A percentile compares a stretch with the other conserved stretches of the same genome.
Conservation (phyloP, 805 yeast species). For the Kodamaea kaohsiungensis region DNA sequence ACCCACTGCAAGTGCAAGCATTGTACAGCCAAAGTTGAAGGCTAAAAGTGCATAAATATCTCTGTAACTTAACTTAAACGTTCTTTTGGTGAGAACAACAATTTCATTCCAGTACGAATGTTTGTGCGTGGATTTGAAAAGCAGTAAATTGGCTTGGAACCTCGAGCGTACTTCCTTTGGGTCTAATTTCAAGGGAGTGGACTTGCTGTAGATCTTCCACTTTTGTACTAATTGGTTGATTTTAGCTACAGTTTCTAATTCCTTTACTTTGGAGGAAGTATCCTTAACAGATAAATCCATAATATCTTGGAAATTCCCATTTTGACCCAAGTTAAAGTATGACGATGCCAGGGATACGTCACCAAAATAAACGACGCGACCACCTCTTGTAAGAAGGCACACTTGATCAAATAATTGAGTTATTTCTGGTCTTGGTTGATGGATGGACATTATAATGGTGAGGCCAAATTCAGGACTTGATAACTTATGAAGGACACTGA, state of each 20-base stretch:
- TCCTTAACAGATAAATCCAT: conserved; percentile 17
- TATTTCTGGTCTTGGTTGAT: conserved; percentile 28
- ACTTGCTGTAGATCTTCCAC: conserved; percentile 8
- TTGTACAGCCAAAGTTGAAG: conserved; percentile 38
- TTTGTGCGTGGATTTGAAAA: not conserved
- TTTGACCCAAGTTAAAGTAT: conserved; percentile 2
- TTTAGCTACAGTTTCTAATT: conserved; percentile 7
- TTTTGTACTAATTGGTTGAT: conserved; percentile 13
- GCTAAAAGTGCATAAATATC: conserved; percentile 36
- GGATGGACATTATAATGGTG: conserved; percentile 26
- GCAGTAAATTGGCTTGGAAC: not conserved
- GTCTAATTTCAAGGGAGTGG: not conserved
- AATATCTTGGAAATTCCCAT: conserved; percentile 9
- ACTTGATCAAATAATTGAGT: conserved; percentile 23
- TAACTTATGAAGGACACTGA: conserved; percentile 21
- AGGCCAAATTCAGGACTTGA: conserved; percentile 26
- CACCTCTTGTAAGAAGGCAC: conserved; percentile 28
- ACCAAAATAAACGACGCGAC: conserved; percentile 26
- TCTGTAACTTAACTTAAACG: conserved; percentile 32
- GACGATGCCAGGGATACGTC: conserved; percentile 16
- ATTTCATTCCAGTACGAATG: conserved; percentile 22
- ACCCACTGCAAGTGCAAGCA: conserved; percentile 65
- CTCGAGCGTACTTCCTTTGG: not conserved
- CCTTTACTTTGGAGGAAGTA: conserved; percentile 12
- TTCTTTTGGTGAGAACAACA: conserved; percentile 34